Percentiles rank a stretch among this genome's conserved stretches.
Evolutionary conservation across 768 basidiomycete species (phyloP).

Genomic region (Hygrophorus pudorinus): DNA sequence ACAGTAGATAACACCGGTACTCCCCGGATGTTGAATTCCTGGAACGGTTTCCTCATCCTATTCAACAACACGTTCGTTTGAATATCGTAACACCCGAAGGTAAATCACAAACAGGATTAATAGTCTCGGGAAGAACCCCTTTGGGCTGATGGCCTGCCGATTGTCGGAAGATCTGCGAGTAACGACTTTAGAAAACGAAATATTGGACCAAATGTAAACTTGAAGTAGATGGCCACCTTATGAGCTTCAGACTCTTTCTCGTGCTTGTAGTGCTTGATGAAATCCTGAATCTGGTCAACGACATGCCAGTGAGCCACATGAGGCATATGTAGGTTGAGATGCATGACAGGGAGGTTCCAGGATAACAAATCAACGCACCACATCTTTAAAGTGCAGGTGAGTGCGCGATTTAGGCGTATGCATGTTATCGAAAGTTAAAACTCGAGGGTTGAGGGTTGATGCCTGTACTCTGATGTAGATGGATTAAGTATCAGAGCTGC

Average conservation of each 20-base stretch:
- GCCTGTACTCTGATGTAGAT: no score
- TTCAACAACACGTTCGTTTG: neutral
- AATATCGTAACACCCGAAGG: neutral
- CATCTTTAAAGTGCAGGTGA: neutral
- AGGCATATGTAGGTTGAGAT: constrained; percentile 27
- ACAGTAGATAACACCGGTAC: constrained; percentile 69
- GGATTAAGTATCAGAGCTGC: no score
- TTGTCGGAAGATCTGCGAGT: constrained; percentile 69
- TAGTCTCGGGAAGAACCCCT: constrained; percentile 54
- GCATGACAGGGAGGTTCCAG: neutral
- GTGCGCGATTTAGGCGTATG: neutral
- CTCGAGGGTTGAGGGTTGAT: no score
- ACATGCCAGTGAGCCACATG: constrained; percentile 33
- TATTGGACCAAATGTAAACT: neutral
- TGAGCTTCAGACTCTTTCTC: constrained; percentile 88
- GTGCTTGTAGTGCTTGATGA: constrained; percentile 54
- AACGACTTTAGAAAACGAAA: constrained; percentile 6
- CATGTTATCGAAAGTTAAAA: no score
- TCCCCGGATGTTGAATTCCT: constrained; percentile 71
- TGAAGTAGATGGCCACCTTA: constrained; percentile 48
- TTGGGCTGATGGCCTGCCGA: constrained; percentile 61
- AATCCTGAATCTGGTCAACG: constrained; percentile 56
- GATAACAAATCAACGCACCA: neutral
- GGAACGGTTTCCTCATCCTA: constrained; percentile 87
- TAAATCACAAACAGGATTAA: constrained; percentile 48